Base-by-base conservation (phyloP, 1,284 basidiomycete genomes). In the Trichosporon coremiiforme region DNA sequence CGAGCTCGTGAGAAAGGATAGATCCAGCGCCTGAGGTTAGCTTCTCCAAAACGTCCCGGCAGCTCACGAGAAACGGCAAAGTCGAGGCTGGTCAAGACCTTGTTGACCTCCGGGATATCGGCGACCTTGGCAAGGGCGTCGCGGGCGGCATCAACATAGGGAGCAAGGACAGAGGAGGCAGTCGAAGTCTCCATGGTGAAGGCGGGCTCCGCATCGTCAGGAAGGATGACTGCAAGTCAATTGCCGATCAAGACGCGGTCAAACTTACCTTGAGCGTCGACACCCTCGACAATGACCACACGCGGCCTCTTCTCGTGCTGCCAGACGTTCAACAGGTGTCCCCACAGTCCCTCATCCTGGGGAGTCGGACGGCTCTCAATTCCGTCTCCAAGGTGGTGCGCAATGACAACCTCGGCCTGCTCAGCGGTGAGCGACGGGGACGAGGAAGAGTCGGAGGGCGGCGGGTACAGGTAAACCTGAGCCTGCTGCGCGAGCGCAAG, bases 401-500 rank as follows among this genome's bases (percentile, higher is more conserved):
- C 68, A 36, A 84, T 74, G 12, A 84, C 81, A 2, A 82, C 79
- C 60, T 82, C 76, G 8, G 83, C 83, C 73, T 84, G 82, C 31
- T 72, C 75, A 17, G 78, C 71, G 1, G 76, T 70, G 9, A 84
- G 76, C 1, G 81, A 79, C 17, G 81, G 80, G 15, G 72, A 68
- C 7, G 67, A 68, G 68, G 66, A 66, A 62, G 66, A 69, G 7
- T 47, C n/a, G 20, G 76, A 69, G 0, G 82, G 82, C 5, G 79
- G 66, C 2, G 83, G 83, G 73, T 82, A 75, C 50, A 84, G 78
- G 74, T 80, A 84, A 64, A 84, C 77, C 75, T 83, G 82, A 4
- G 68, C 68, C 29, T 47, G 63, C 9, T 57, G 63, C 22, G 67
- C 67, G 17, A 67, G 65, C 20, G 62, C 70, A 29, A 66, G 68